Base-by-base conservation (phyloP, 495 filamentous ascomycete species). In the Aspergillus egyptiacus region DNA sequence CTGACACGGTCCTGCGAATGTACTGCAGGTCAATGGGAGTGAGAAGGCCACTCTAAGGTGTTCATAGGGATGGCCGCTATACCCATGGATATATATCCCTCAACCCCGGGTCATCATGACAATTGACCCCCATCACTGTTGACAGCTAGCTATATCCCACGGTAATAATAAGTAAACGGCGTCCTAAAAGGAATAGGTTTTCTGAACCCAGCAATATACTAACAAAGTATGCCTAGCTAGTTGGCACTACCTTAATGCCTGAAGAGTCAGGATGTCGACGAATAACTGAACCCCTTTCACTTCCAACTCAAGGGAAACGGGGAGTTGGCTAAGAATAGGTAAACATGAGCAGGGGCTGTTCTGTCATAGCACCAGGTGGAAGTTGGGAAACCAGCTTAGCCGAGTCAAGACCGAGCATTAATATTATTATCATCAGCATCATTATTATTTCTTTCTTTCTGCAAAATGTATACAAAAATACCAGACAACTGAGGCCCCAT, bases 131-230 rank as follows among this genome's bases (percentile, higher is more conserved):
- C 6, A 22, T 10, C 18, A 22, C 19, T 46, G 41, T 51, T 51
- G 41, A 45, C 41, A 37, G 41, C 31, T 20, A 36, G 41, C 11
- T 28, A 46, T 40, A 32, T 36, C 48, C 9, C 2, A 4, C 1
- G 2, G 37, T 18, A 17, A 42, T 48, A 31, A 36, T 31, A 42
- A 5, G 3, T 5, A 32, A 47, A 33, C 22, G 27, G 42, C 33
- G 36, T 41, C 42, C 31, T 32, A 35, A 51, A 39, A 55, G 47
- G 41, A 51, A 31, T 48, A 42, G 48, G n/a, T n/a, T 55, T 31
- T 51, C 15, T 11, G 36, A 3, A 1, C n/a, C 27, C 40, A 43
- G 25, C 40, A 31, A 27, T 43, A 43, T n/a, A 11, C 19, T 17
- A 17, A 35, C 11, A 31, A 37, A 43, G 27, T 27, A 43, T 43